Percentiles rank a stretch among this genome's conserved stretches.
Evolutionary conservation across 2,329 filamentous ascomycete species (phyloP).

Genomic region (Graphilbum sp.): DNA sequence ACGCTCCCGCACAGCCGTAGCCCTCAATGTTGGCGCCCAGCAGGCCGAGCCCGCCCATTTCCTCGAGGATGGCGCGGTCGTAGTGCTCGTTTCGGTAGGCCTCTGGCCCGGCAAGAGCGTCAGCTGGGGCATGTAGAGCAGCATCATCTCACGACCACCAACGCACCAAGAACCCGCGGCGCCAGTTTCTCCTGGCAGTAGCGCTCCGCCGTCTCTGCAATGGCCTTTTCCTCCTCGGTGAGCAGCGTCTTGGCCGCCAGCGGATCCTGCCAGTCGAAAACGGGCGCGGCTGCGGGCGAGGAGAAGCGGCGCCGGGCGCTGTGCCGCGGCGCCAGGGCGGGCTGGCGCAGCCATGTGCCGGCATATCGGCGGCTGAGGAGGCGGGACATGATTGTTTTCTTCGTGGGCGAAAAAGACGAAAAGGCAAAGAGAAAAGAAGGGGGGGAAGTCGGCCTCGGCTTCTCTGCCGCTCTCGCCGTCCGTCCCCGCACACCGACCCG

Average conservation of each 20-base stretch:
- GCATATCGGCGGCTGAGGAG: conserved; percentile 5
- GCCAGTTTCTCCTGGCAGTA: conserved; percentile 86
- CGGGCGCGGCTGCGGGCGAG: not conserved
- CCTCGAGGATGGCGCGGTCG: conserved; percentile 61
- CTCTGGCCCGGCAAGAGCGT: conserved; percentile 10
- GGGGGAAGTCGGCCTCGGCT: no score
- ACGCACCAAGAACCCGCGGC: conserved; percentile 68
- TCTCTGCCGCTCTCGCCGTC: no score
- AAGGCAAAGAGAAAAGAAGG: no score
- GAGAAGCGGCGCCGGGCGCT: conserved; percentile 7
- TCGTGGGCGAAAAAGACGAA: no score
- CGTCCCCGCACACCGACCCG: no score
- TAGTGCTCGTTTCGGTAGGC: conserved; percentile 61
- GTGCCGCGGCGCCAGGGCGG: conserved; percentile 2
- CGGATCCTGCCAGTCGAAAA: conserved; percentile 87
- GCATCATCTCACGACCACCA: no score
- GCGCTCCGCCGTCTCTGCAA: conserved; percentile 76
- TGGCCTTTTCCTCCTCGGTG: conserved; percentile 81
- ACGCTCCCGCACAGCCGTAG: conserved; percentile 69
- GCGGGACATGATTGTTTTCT: conserved; percentile 9
- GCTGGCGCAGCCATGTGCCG: conserved; percentile 6
- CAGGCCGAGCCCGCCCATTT: conserved; percentile 75
- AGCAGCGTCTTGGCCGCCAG: conserved; percentile 57
- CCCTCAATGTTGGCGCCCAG: conserved; percentile 69
- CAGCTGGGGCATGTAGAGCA: not conserved